Percentiles rank a stretch among this genome's conserved stretches.
phyloP scores from a whole-genome alignment of 108 stramenopile genomes.

The Licmophora abbreviata region DNA sequence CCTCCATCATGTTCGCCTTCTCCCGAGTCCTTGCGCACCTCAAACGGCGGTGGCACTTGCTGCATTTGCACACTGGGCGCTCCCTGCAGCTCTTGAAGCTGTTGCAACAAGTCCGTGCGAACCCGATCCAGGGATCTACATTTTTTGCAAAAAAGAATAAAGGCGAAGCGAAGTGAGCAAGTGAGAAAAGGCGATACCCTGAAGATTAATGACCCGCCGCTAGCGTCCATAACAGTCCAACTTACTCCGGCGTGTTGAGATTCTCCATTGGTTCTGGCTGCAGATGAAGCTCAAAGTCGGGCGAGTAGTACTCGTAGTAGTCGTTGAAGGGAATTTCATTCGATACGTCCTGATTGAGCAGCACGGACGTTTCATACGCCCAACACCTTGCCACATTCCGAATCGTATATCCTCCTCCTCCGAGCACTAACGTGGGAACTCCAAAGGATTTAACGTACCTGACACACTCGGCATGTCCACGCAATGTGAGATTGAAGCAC shows the following conservation, averaged over 20 bases:
- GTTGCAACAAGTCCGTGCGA: conserved; percentile 72
- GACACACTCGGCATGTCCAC: conserved; percentile 90
- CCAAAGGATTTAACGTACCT: conserved; percentile 85
- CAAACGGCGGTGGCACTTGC: conserved; percentile 82
- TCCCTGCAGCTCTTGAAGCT: conserved; percentile 73
- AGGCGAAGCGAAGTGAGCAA: not conserved
- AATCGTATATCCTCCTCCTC: conserved; percentile 99
- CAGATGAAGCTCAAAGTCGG: conserved; percentile 95
- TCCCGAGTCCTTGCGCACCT: conserved; percentile 31
- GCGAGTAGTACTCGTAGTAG: conserved; percentile 99
- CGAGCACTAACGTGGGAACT: conserved; percentile 93
- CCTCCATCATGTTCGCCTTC: conserved; percentile 24
- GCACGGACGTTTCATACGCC: conserved; percentile 93
- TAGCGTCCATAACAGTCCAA: conserved; percentile 11
- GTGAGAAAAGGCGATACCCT: too few species aligned
- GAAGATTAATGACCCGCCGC: too few species aligned
- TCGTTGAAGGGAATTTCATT: conserved; percentile 99
- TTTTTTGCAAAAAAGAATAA: not conserved
- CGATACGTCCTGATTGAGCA: conserved; percentile 61
- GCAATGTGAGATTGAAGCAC: conserved; percentile 95
- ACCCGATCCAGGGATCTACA: conserved; percentile 41
- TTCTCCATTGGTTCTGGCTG: conserved; percentile 82
- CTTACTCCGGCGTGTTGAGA: conserved; percentile 60
- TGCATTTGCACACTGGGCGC: conserved; percentile 91
- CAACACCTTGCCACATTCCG: conserved; percentile 97